phyloP scores from a whole-genome alignment of 31 red algal genomes.

The Asparagopsis taxiformis region DNA sequence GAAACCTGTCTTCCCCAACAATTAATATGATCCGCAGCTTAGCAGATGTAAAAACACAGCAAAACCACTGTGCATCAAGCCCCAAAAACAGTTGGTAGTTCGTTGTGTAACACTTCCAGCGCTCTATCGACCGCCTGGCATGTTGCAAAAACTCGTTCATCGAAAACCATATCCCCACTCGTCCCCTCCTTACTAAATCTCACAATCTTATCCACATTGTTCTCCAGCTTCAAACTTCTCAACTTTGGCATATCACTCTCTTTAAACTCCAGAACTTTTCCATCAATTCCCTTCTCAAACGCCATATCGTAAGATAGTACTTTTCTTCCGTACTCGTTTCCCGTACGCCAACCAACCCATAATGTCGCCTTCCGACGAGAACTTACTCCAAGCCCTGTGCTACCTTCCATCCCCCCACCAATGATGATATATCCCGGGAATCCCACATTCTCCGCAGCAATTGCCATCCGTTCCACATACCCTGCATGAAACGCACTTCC shows the following conservation, averaged over 20 bases:
- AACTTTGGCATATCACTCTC: constrained; percentile 4
- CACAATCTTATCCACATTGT: constrained; percentile 3
- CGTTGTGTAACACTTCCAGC: constrained; percentile 16
- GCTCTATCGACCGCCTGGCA: constrained; percentile 35
- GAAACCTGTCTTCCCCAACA: too few relatives aligned
- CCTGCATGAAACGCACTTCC: constrained; percentile 69
- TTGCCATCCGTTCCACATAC: constrained; percentile 78
- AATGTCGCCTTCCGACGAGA: constrained; percentile 8
- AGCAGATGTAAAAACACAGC: too few relatives aligned
- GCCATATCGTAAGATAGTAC: neutral
- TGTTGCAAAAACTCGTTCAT: constrained; percentile 33
- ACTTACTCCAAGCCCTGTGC: constrained; percentile 20
- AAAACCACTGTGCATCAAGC: too few relatives aligned
- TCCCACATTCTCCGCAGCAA: constrained; percentile 43
- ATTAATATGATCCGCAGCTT: too few relatives aligned
- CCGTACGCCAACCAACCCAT: constrained; percentile 24
- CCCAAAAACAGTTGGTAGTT: too few relatives aligned
- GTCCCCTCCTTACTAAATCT: constrained; percentile 10
- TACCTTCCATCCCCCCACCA: constrained; percentile 47
- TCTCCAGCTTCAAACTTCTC: neutral
- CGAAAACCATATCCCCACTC: constrained; percentile 43
- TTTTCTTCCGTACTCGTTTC: constrained; percentile 5
- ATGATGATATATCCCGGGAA: constrained; percentile 60
- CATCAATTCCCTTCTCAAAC: neutral
- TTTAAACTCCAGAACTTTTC: neutral